Conservation (phyloP, 208 protist species). For the Wallacemonas sp. region DNA sequence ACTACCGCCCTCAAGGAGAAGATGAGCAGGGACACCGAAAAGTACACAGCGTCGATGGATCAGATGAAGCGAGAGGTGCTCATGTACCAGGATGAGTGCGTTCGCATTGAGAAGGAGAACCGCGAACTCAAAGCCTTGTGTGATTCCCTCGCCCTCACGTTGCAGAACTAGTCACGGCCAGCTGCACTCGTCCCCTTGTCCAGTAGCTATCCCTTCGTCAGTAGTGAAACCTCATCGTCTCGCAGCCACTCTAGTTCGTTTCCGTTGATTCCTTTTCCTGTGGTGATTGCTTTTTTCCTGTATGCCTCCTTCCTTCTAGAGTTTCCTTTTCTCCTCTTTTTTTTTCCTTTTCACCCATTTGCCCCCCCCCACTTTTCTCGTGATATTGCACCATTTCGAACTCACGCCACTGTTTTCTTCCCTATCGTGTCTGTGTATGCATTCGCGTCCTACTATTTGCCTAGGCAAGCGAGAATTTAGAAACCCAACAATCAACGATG, state of each 20-base stretch:
- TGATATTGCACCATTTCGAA: no score
- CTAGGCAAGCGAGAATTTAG: no score
- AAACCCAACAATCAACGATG: no score
- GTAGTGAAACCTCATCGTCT: no score
- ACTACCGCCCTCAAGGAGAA: constrained; percentile 51
- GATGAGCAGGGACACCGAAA: constrained; percentile 49
- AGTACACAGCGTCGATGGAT: constrained; percentile 62
- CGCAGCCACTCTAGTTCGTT: not conserved
- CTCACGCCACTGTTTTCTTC: no score
- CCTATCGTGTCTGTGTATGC: no score
- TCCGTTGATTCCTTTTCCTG: not conserved
- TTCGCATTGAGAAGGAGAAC: constrained; percentile 73
- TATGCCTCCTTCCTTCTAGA: not conserved
- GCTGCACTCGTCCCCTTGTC: not conserved
- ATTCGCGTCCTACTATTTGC: no score
- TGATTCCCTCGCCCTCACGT: constrained; percentile 57
- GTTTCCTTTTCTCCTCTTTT: constrained; percentile 17
- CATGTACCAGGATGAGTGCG: constrained; percentile 63
- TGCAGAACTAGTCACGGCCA: constrained; percentile 26
- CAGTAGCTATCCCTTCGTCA: no score
- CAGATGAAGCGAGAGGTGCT: constrained; percentile 62
- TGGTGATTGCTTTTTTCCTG: no score
- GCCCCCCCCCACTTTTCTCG: not conserved
- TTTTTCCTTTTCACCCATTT: not conserved
- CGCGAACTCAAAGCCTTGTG: constrained; percentile 62